Evolutionary conservation across 2,329 filamentous ascomycete genomes (phyloP), one percentile per base, ranked within the genome.

Genomic region (Neofusicoccum sp.): DNA sequence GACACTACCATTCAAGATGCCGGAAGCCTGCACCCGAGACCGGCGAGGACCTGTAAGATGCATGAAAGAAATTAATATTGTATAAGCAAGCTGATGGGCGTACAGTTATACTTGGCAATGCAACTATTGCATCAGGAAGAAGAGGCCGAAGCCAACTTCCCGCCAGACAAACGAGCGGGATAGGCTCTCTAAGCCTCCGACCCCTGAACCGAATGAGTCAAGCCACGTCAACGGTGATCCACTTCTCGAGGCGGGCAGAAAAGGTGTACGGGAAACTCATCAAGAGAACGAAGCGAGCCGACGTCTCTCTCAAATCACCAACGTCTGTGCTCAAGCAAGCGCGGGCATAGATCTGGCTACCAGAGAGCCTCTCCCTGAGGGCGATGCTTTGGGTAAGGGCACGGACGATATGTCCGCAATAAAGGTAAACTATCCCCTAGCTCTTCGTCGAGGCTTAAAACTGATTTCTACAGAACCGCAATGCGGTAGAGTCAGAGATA

Each of bases 121-220:
- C 24, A 43, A 43, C 16, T 43, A 56, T 11, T 56, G 51, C 28
- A 43, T 56, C 38, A 56, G 43, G 51, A 56, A 56, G 16, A 31
- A 20, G 8, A 56, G 51, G 12, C 26, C 51, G n/a, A 56, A 24
- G 16, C n/a, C 38, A 28, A 12, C 11, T 16, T 16, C 24, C 14
- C 14, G 7, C 6, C 49, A 54, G 33, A 24, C 9, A 30, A 31
- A 26, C 3, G 26, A 9, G 9, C 49, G 24, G n/a, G 12, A 5
- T 5, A 12, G 24, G 6, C 5, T 8, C n/a, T 28, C 33, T 8
- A 34, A n/a, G 4, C 33, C 20, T 7, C 4, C 20, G 11, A 34
- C 24, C 11, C 12, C 8, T 16, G 14, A 20, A 14, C 12, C 36
- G 12, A 41, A 5, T 16, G 14, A 20, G 24, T 20, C 36, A 16